phyloP scores from a whole-genome alignment of 352 stramenopile genomes.

The Phytopythium helicoides region DNA sequence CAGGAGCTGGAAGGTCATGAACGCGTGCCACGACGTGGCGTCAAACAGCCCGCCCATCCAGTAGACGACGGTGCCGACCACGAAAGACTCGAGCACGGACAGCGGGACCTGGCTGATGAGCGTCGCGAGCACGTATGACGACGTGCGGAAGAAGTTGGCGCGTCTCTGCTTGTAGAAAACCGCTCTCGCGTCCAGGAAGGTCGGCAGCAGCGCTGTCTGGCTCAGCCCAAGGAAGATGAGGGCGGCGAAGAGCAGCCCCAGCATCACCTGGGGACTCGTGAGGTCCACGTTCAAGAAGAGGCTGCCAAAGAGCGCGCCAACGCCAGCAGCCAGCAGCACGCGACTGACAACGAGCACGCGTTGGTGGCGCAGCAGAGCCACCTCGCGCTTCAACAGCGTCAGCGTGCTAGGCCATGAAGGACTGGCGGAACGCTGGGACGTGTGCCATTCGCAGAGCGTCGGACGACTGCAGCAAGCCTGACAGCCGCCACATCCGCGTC shows the following conservation, averaged over 20 bases:
- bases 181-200: constrained; percentile 69
- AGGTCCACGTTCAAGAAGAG: constrained; percentile 45
- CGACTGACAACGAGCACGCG: constrained; percentile 31
- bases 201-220: constrained; percentile 68
- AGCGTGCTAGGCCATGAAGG: constrained; percentile 23
- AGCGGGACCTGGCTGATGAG: constrained; percentile 34
- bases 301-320: constrained; percentile 39
- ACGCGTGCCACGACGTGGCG: constrained; percentile 16
- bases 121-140: constrained; percentile 61
- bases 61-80: constrained; percentile 81
- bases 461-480: constrained; percentile 8
- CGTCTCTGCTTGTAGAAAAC: constrained; percentile 35
- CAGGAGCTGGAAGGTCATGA: constrained; percentile 36
- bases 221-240: constrained; percentile 75
- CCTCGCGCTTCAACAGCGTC: constrained; percentile 40
- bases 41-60: constrained; percentile 64
- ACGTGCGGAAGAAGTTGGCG: constrained; percentile 51
- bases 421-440: constrained; percentile 39
- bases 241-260: constrained; percentile 77
- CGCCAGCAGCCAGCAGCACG: constrained; percentile 33
- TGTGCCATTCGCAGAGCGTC: constrained; percentile 69
- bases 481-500: constrained; percentile 17
- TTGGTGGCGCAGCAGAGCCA: constrained; percentile 48
- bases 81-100: constrained; percentile 50
- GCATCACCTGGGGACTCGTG: constrained; percentile 37